Conservation (phyloP, 2,329 filamentous ascomycete genomes). For the Aulographum hederae region DNA sequence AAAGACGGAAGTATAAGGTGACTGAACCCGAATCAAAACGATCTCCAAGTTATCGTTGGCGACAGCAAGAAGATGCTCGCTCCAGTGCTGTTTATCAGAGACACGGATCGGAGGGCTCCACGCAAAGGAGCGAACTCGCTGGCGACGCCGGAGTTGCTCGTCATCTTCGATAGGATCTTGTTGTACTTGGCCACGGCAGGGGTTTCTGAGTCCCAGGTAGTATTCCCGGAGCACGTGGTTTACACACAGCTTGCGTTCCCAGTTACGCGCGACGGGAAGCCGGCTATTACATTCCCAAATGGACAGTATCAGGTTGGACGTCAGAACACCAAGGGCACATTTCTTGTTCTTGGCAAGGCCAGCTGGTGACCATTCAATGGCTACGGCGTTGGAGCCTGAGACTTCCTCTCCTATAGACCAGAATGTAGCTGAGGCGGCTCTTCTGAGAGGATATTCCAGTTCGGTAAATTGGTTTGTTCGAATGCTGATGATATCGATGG, state of each 20-base stretch:
- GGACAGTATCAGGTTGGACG: background rate
- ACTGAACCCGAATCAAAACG: background rate
- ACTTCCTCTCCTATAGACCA: slow-evolving; percentile 1
- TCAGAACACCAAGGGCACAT: background rate
- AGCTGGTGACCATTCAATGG: background rate
- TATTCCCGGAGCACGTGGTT: background rate
- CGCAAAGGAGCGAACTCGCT: too few relatives aligned
- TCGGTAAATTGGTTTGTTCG: background rate
- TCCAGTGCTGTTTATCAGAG: too few relatives aligned
- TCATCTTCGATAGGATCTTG: too few relatives aligned
- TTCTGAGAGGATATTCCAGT: background rate
- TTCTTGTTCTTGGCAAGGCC: background rate
- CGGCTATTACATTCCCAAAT: background rate
- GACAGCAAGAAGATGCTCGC: too few relatives aligned
- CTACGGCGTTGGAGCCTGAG: background rate
- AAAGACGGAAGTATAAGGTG: too few relatives aligned
- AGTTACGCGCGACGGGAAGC: background rate
- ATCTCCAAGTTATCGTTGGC: background rate
- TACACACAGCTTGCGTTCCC: background rate
- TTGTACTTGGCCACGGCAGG: too few relatives aligned
- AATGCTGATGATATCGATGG: background rate
- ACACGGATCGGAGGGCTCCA: too few relatives aligned
- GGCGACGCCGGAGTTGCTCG: too few relatives aligned
- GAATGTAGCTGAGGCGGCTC: background rate
- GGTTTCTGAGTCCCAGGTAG: too few relatives aligned